Evolutionary conservation across 1,284 basidiomycete genomes (phyloP).

Genomic region (Farysia itapuensis): DNA sequence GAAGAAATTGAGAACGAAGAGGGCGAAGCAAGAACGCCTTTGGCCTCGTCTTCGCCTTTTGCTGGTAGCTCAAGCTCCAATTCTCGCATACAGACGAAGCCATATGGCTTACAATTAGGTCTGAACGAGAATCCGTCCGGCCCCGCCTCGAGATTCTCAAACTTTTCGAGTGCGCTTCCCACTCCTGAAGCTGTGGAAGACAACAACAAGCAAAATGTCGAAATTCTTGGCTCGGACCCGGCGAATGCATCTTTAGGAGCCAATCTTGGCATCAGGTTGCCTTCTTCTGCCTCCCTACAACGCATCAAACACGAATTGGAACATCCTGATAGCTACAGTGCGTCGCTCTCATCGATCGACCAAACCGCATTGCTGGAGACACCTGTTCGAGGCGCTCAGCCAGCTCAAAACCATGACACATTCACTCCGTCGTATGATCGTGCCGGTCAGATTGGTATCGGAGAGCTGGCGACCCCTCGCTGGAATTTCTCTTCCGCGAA

Average conservation of each 20-base stretch:
- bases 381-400: conserved; percentile 25
- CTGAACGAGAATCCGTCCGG: conserved; percentile 24
- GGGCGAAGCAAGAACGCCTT: conserved; percentile 9
- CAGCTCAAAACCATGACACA: conserved; percentile 10
- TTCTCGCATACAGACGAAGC: conserved; percentile 2
- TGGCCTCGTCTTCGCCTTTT: conserved; percentile 17
- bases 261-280: conserved; percentile 38
- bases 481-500: conserved; percentile 65
- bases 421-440: conserved; percentile 67
- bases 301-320: conserved; percentile 1
- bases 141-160: conserved; percentile 40
- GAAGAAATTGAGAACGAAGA: conserved; percentile 1
- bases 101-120: conserved; percentile 22
- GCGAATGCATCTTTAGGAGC: background rate
- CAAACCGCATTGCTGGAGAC: conserved; percentile 17
- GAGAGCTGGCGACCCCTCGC: conserved; percentile 93
- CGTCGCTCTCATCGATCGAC: background rate
- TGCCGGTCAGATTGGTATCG: conserved; percentile 84
- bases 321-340: background rate
- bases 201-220: conserved; percentile 9
- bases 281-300: conserved; percentile 9
- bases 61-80: conserved; percentile 1
- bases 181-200: conserved; percentile 30
- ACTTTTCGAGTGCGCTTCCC: conserved; percentile 37
- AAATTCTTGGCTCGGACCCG: conserved; percentile 6